Conservation (phyloP, 768 basidiomycete genomes). For the Pulveroboletus sp. region DNA sequence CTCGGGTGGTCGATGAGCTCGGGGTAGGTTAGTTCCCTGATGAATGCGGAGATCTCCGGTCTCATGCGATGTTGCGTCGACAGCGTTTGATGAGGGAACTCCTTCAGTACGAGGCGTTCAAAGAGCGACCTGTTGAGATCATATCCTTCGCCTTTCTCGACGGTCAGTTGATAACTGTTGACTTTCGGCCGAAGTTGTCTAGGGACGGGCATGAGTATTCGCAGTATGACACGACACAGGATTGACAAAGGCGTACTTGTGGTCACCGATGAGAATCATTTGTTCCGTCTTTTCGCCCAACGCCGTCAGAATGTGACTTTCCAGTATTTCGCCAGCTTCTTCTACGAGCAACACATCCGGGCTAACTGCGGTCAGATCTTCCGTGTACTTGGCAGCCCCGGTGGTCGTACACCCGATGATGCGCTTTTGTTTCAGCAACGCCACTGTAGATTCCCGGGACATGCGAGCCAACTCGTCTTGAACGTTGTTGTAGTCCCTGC, state of each 20-base stretch:
- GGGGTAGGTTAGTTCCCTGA: constrained; percentile 63
- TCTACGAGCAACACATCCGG: constrained; percentile 62
- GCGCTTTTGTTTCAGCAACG: constrained; percentile 42
- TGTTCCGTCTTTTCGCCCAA: constrained; percentile 47
- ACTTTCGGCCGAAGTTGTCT: constrained; percentile 75
- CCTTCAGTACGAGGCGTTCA: constrained; percentile 60
- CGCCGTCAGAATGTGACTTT: constrained; percentile 63
- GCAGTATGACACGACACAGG: not conserved
- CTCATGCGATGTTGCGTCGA: constrained; percentile 66
- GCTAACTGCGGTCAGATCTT: constrained; percentile 41
- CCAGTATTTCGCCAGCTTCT: constrained; percentile 71
- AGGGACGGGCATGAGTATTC: not conserved
- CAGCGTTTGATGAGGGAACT: constrained; percentile 59
- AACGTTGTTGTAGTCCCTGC: constrained; percentile 40
- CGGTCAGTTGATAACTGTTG: constrained; percentile 58
- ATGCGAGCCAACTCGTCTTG: constrained; percentile 35
- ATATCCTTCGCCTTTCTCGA: constrained; percentile 67
- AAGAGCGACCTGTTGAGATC: constrained; percentile 68
- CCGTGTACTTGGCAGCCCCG: constrained; percentile 58
- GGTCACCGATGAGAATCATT: constrained; percentile 68
- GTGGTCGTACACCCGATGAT: constrained; percentile 72
- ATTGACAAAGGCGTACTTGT: constrained; percentile 49
- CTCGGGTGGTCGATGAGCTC: constrained; percentile 55
- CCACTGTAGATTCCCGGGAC: constrained; percentile 34
- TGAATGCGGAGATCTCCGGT: constrained; percentile 65